phyloP scores from a whole-genome alignment of 176 grass and related monocot species.

The Luzula sylvatica region DNA sequence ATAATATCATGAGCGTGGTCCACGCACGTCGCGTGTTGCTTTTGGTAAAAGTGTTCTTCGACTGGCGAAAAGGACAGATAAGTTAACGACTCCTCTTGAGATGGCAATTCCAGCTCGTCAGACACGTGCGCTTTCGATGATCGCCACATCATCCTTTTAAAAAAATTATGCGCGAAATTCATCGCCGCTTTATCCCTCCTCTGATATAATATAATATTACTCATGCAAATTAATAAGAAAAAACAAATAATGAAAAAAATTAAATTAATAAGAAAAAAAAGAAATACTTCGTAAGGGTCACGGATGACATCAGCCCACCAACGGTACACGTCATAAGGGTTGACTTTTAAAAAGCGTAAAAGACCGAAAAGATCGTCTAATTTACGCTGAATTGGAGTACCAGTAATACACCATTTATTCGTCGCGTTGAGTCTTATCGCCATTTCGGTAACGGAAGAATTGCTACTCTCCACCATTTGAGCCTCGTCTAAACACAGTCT shows the following conservation, averaged over 20 bases:
- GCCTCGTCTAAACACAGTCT: conserved; percentile 96
- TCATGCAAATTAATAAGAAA: neutral
- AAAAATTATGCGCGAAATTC: conserved; percentile 67
- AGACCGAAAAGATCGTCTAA: conserved; percentile 88
- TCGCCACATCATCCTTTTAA: conserved; percentile 96
- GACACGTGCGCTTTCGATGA: conserved; percentile 93
- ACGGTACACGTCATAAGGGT: conserved; percentile 73
- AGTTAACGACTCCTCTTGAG: conserved; percentile 76
- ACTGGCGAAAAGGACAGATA: conserved; percentile 83
- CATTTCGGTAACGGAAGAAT: conserved; percentile 77
- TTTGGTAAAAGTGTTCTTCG: conserved; percentile 97
- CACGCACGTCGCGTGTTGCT: conserved; percentile 83
- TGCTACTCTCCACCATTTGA: conserved; percentile 91
- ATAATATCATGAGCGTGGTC: conserved; percentile 90
- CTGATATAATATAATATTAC: conserved; percentile 43
- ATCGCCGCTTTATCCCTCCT: conserved; percentile 57
- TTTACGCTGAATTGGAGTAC: conserved; percentile 79
- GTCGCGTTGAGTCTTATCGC: conserved; percentile 78
- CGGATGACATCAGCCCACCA: conserved; percentile 93
- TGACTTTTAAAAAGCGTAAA: conserved; percentile 67
- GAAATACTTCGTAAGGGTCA: conserved; percentile 87
- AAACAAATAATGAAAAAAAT: conserved; percentile 30
- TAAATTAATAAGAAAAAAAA: conserved; percentile 3
- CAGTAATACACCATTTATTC: conserved; percentile 83
- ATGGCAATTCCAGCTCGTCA: conserved; percentile 57